Evolutionary conservation across 2,329 filamentous ascomycete species (phyloP), one percentile per base, ranked within the genome.

Genomic region (Cladosporium sp.): DNA sequence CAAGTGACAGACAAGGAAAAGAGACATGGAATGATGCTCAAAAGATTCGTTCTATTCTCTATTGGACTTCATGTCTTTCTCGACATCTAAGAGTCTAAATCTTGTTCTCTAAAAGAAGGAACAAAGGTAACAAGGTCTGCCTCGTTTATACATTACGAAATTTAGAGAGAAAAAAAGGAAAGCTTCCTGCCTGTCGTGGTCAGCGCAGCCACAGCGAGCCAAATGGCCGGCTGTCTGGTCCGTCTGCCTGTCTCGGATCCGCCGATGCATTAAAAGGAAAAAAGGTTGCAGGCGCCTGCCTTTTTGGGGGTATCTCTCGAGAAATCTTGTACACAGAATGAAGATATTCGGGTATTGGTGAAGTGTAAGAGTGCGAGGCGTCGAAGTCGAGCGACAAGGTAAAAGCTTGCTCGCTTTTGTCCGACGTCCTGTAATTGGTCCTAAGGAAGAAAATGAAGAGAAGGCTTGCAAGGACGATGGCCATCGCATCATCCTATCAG

Each of bases 401-500:
- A 9, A 34, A 34, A 5, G 30, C 7, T 34, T 12, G 43, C 3
- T 47, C 40, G 19, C 25, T 22, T 15, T 40, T 38, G 52, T 36
- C 17, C 28, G 40, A n/a, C 28, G 52, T 8, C 52, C 17, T 47
- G 2, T 20, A 45, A 55, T 22, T 22, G 25, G 28, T n/a, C 28
- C 52, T 30, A 6, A 3, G 19, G 36, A 37, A 34, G n/a, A 20
- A 11, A 19, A 42, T 38, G 28, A 51, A 51, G n/a, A 19, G 45
- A 43, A 51, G 12, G 3, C 1, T 36, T 3, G 25, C 22, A 20
- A 15, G 39, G 40, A 25, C 22, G 40, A 20, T 19, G 36, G 5
- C 14, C 34, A 20, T 64, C 51, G 61, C 69, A 72, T 72, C 62
- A 72, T 68, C 30, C 30, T 60, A 73, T 73, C 39, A 74, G 64